Conservation (phyloP, 176 grass and related monocot species). For the Pontederia crassipes region DNA sequence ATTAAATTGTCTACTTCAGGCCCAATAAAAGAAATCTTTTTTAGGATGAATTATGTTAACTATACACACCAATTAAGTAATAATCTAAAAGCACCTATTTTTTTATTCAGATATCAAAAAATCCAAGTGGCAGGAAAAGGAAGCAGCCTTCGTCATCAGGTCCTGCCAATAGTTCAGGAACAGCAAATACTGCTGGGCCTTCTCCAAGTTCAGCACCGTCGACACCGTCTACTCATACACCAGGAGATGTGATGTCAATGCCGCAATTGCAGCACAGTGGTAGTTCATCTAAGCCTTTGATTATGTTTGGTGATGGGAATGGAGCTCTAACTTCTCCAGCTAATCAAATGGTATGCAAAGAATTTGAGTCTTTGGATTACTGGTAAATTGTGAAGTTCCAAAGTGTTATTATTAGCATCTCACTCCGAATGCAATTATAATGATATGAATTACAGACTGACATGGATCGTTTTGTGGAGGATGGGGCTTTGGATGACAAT, state of each 20-base stretch:
- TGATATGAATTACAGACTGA: slow-evolving; percentile 60
- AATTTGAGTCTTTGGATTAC: neutral
- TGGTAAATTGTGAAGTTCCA: no score
- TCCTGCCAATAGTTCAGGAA: slow-evolving; percentile 83
- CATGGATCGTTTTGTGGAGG: slow-evolving; percentile 88
- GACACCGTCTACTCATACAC: slow-evolving; percentile 93
- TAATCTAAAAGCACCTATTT: no score
- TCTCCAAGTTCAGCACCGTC: slow-evolving; percentile 97
- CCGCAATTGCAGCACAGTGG: slow-evolving; percentile 74
- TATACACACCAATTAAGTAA: no score
- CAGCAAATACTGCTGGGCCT: slow-evolving; percentile 84
- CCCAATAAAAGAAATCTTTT: no score
- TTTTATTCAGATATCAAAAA: no score
- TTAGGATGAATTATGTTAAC: no score
- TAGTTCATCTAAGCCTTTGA: slow-evolving; percentile 59
- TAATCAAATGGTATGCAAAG: slow-evolving; percentile 54
- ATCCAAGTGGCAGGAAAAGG: slow-evolving; percentile 2
- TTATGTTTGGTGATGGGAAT: slow-evolving; percentile 68
- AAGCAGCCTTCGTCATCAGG: slow-evolving; percentile 73
- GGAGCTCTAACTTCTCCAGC: slow-evolving; percentile 78
- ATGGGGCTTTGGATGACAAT: slow-evolving; percentile 93
- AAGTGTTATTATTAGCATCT: neutral
- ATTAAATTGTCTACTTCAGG: no score
- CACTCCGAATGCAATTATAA: neutral
- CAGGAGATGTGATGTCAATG: slow-evolving; percentile 80